phyloP scores from a whole-genome alignment of 371 early-diverging fungal genomes.

The Chytridium lagenaria region DNA sequence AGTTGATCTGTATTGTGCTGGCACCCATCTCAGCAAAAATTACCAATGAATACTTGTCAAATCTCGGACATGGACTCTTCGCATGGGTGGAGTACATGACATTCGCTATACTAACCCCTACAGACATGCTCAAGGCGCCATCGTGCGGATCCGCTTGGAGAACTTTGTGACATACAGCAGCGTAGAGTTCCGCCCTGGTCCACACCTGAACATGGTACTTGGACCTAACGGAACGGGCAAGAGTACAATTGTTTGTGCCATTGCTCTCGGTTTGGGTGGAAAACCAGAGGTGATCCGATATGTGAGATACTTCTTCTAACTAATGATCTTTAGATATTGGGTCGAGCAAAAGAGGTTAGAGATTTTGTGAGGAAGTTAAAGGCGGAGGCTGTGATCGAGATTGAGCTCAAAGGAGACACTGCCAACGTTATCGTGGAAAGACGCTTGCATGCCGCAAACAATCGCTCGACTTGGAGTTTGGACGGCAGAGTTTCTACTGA shows the following conservation, averaged over 20 bases:
- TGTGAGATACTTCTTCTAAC: neutral
- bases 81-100: too few species aligned
- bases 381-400: slow-evolving; percentile 78
- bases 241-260: slow-evolving; percentile 95
- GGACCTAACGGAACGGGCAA: slow-evolving; percentile 98
- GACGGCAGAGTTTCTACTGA: slow-evolving; percentile 72
- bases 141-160: slow-evolving; percentile 76
- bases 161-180: slow-evolving; percentile 94
- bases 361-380: slow-evolving; percentile 93
- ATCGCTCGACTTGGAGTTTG: slow-evolving; percentile 77
- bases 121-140: slow-evolving; percentile 43
- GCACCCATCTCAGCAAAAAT: slow-evolving; percentile 58
- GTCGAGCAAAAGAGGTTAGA: slow-evolving; percentile 83
- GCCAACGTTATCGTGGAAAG: slow-evolving; percentile 70
- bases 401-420: slow-evolving; percentile 69
- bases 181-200: slow-evolving; percentile 86
- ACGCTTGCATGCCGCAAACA: slow-evolving; percentile 68
- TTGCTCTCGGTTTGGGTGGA: slow-evolving; percentile 96
- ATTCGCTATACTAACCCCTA: too few species aligned
- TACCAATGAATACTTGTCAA: neutral
- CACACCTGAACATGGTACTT: slow-evolving; percentile 96
- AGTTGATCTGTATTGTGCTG: slow-evolving; percentile 86
- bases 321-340: slow-evolving; percentile 63
- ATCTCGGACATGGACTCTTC: neutral
- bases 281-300: slow-evolving; percentile 68